A percentile compares a stretch with the other conserved stretches of the same genome.
Evolutionary conservation across 257 asterid genomes (phyloP).

Genomic region (Catharanthus roseus): DNA sequence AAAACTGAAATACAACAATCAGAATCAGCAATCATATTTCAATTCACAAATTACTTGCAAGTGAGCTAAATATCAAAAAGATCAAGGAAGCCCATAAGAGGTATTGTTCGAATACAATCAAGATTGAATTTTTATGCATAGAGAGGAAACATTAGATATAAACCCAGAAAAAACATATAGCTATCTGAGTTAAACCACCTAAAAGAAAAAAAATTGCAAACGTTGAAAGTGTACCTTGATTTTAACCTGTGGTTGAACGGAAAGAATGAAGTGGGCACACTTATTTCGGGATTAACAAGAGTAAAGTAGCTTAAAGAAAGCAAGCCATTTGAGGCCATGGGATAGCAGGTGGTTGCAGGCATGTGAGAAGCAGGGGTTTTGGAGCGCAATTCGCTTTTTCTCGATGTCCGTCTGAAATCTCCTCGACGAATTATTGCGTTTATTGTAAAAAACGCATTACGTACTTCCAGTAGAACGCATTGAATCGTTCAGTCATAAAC

Average conservation of each 20-base stretch:
- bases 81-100: background rate
- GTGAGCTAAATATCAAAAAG: background rate
- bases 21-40: background rate
- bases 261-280: slow-evolving; percentile 20
- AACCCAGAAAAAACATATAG: slow-evolving; percentile 1
- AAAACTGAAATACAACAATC: too few relatives aligned
- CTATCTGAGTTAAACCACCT: background rate
- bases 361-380: background rate
- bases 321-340: background rate
- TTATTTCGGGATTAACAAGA: slow-evolving; percentile 17
- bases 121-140: slow-evolving; percentile 1
- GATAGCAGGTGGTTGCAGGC: slow-evolving; percentile 15
- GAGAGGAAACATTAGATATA: background rate
- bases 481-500: too few relatives aligned
- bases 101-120: background rate
- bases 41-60: background rate
- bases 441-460: too few relatives aligned
- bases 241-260: slow-evolving; percentile 14
- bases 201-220: background rate
- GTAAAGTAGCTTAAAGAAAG: slow-evolving; percentile 12
- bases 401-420: too few relatives aligned
- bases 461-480: too few relatives aligned
- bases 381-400: too few relatives aligned
- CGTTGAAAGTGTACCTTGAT: slow-evolving; percentile 29
- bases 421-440: too few relatives aligned